Base-by-base conservation (phyloP, 495 filamentous ascomycete genomes). In the Haplographium delicatum region DNA sequence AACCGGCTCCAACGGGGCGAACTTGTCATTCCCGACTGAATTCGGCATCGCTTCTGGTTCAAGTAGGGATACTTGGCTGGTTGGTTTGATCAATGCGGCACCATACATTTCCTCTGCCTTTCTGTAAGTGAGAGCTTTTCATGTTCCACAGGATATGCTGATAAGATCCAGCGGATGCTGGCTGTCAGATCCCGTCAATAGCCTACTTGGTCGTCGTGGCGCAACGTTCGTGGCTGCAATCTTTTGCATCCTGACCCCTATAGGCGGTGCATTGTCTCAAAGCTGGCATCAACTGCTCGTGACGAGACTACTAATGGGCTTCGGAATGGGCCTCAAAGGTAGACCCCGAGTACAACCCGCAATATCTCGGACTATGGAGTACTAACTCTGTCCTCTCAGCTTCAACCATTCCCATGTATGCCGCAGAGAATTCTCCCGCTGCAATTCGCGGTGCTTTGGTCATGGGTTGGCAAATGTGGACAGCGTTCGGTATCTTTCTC, bases 401-500 rank as follows among this genome's bases (percentile, higher is more conserved):
- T n/a, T 3, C 74, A 76, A 13, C 38, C 5, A 30, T 53, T 9
- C 84, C 88, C 4, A 79, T 94, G 20, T 91, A 79, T 59, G 81
- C 85, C 4, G 88, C 86, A 3, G 88, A 94, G 59, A 91, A 85
- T 61, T 71, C 77, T 8, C 88, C 88, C 0, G 83, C 88, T n/a
- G 61, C 70, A 15, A 84, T 94, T 47, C 75, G 88, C 54, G 88
- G 88, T 40, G 85, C 79, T 6, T 66, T 93, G 19, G 85, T 89
- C 30, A 91, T 93, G 87, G 78, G 71, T 16, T 91, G 87, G 88
- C 88, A 94, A 57, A 72, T 90, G 63, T 91, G 88, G 88, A 89
- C 85, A 6, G 54, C 43, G 18, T 47, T 43, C 28, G 35, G 39
- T 26, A 88, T 88, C 57, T 80, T 88, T 58, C 66, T 88, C n/a